phyloP scores from a whole-genome alignment of 345 rosid genomes.

The Anastatica hierochuntica region DNA sequence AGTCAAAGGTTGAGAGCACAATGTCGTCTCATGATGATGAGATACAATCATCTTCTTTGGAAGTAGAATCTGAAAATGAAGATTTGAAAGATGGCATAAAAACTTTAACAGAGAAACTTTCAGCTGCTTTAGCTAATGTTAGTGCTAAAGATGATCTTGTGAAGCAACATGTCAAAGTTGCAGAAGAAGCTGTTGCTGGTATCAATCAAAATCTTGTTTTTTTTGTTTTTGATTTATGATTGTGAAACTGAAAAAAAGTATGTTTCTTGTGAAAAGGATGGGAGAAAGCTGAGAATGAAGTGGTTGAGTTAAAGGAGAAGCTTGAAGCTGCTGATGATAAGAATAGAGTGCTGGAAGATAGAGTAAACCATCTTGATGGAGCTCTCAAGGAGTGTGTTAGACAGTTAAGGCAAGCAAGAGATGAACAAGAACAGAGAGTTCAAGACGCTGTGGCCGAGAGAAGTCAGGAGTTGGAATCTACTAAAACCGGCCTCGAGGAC shows the following conservation, averaged over 20 bases:
- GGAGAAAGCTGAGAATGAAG: constrained; percentile 91
- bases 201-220: neutral
- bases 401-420: constrained; percentile 80
- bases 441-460: constrained; percentile 42
- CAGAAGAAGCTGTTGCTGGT: constrained; percentile 98
- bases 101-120: constrained; percentile 55
- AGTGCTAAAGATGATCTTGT: constrained; percentile 85
- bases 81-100: constrained; percentile 44
- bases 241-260: constrained; percentile 2
- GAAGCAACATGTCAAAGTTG: constrained; percentile 87
- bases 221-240: neutral
- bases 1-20: constrained; percentile 43
- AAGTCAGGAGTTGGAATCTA: constrained; percentile 43
- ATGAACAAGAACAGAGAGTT: constrained; percentile 62
- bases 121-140: constrained; percentile 71
- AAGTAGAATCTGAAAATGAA: constrained; percentile 28
- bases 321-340: constrained; percentile 43
- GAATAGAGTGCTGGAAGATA: constrained; percentile 54
- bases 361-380: constrained; percentile 74
- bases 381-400: constrained; percentile 93
- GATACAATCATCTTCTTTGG: constrained; percentile 42
- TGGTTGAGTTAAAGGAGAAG: constrained; percentile 43
- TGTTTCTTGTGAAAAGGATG: constrained; percentile 41
- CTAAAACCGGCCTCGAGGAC: constrained; percentile 41
- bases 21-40: constrained; percentile 46